Evolutionary conservation across 345 rosid species (phyloP).

Genomic region (Garcia nutans): DNA sequence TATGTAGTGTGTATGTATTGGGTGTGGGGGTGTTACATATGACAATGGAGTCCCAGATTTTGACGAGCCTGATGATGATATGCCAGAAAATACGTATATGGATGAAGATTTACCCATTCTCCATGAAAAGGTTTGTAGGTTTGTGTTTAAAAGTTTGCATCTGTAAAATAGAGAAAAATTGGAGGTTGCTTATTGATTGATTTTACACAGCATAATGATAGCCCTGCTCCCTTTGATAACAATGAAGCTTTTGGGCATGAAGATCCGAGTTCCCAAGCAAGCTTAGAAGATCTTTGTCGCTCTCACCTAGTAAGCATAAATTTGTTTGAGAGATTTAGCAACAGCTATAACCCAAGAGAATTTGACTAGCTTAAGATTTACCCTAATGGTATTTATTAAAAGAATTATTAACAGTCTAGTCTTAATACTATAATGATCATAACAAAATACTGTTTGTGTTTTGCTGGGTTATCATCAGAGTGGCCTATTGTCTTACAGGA

Average conservation of each 20-base stretch:
- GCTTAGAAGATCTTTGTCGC: constrained; percentile 92
- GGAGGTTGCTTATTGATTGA: constrained; percentile 23
- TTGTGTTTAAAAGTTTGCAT: constrained; percentile 10
- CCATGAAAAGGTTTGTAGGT: constrained; percentile 38
- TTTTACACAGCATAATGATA: constrained; percentile 38
- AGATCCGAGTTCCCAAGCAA: constrained; percentile 52
- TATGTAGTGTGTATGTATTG: too few relatives aligned
- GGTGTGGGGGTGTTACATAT: too few relatives aligned
- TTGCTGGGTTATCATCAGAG: neutral
- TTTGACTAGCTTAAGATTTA: neutral
- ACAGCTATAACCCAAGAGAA: neutral
- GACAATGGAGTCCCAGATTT: constrained; percentile 55
- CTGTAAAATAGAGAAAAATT: neutral
- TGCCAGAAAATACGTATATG: constrained; percentile 49
- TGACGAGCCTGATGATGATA: constrained; percentile 43
- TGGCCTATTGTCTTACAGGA: constrained; percentile 47
- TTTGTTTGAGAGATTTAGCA: neutral
- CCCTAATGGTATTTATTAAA: neutral
- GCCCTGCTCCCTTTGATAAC: constrained; percentile 31
- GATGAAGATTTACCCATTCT: constrained; percentile 48
- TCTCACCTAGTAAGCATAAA: constrained; percentile 74
- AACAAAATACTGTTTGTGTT: neutral
- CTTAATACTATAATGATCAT: neutral
- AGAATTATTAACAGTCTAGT: neutral
- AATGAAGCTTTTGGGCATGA: constrained; percentile 44